Evolutionary conservation across 73 alveolate species (phyloP), one percentile per base, ranked within the genome.

Genomic region (Blepharisma stoltei): DNA sequence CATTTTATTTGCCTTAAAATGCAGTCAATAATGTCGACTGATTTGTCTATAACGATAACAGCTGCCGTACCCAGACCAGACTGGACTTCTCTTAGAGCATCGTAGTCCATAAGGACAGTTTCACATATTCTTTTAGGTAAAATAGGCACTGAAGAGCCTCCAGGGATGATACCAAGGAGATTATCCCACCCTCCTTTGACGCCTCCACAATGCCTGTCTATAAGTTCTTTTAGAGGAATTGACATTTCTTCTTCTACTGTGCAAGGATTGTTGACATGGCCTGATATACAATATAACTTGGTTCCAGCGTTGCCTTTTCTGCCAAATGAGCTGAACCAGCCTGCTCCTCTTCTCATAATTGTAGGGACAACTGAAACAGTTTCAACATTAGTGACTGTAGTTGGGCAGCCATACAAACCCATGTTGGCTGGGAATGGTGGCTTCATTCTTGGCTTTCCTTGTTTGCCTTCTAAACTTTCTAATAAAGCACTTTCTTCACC

Each of bases 341-440:
- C 81, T 5, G 92, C 92, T 38, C 96, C 95, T 86, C 97, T 91
- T 83, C 95, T 89, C 82, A 91, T 49, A 54, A 91, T 91, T 49
- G 97, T 91, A 38, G 97, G 97, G 84, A 90, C 84, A 7, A 91
- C 97, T 5, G 97, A 78, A 7, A 91, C 97, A 14, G 97, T 91
- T 79, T 91, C 97, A 38, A 91, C 97, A 60, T 91, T 91, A 6
- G 97, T 91, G 25, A 91, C 97, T 9, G 97, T 91, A 37, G 97
- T 82, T 18, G 97, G 97, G 82, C 97, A 91, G 18, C 97, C 97
- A 71, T 87, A 91, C n/a, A 91, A 77, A 20, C 97, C 97, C 21
- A 94, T 95, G 82, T 91, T 91, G 53, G 97, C 97, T 82, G 97
- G 97, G 89, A 91, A 91, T 55, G 97, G 97, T 48, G 97, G 97